phyloP scores from a whole-genome alignment of 2,329 filamentous ascomycete genomes.

The Nothophaeocryptopus gaeumannii region DNA sequence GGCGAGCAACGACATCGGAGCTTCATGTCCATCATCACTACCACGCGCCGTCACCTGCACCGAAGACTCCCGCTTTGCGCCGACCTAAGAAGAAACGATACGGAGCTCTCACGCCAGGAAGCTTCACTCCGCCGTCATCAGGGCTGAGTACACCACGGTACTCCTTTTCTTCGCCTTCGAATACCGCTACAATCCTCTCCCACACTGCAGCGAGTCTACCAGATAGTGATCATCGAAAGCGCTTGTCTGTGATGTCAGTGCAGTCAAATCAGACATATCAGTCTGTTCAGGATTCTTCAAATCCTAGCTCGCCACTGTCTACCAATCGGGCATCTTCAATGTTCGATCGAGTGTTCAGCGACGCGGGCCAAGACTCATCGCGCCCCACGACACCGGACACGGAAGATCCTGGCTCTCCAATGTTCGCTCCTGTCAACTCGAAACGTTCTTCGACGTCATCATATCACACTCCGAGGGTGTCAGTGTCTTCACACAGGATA shows the following conservation, averaged over 20 bases:
- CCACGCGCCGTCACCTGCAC: slow-evolving; percentile 57
- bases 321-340: slow-evolving; percentile 66
- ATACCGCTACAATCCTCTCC: slow-evolving; percentile 60
- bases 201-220: slow-evolving; percentile 60
- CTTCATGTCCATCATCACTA: slow-evolving; percentile 95
- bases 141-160: slow-evolving; percentile 38
- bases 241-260: slow-evolving; percentile 66
- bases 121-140: slow-evolving; percentile 42
- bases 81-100: slow-evolving; percentile 70
- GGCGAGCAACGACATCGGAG: slow-evolving; percentile 66
- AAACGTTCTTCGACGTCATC: slow-evolving; percentile 54
- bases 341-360: slow-evolving; percentile 70
- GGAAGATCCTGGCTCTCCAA: slow-evolving; percentile 55
- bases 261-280: slow-evolving; percentile 62
- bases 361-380: slow-evolving; percentile 61
- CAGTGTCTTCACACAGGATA: slow-evolving; percentile 17
- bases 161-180: slow-evolving; percentile 47
- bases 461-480: slow-evolving; percentile 24
- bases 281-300: slow-evolving; percentile 64
- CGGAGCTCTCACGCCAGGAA: slow-evolving; percentile 55
- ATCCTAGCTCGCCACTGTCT: slow-evolving; percentile 77
- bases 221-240: slow-evolving; percentile 48
- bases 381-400: slow-evolving; percentile 80
- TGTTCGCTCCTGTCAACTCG: slow-evolving; percentile 60
- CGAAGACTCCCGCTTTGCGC: slow-evolving; percentile 38